These are phyloP conservation scores for Aspergillus piperis DNA, from an alignment of 2,329 filamentous ascomycete species.

Conservation along the genomic window DNA sequence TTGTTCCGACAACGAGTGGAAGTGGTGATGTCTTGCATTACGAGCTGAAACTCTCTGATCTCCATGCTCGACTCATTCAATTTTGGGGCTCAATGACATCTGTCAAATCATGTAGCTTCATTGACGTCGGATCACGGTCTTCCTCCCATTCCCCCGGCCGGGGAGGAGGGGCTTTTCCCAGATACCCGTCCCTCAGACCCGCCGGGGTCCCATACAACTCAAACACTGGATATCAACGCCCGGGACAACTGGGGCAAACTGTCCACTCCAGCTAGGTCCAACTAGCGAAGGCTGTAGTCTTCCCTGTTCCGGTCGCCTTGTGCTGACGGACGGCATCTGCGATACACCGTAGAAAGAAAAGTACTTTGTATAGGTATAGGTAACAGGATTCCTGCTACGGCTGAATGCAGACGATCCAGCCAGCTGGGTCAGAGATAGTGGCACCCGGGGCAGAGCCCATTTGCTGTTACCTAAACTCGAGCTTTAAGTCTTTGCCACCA, in stretches of 20 bases:
- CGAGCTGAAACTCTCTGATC: not conserved
- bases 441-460: not conserved
- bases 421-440: not conserved
- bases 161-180: not conserved
- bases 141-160: slow-evolving; percentile 1
- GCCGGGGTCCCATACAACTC: not conserved
- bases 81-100: not conserved
- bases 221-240: not conserved
- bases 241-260: not conserved
- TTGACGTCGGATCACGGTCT: not conserved
- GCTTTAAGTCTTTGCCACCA: slow-evolving; percentile 16
- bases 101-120: not conserved
- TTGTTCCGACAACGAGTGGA: not conserved
- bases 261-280: not conserved
- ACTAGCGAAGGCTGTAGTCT: not conserved
- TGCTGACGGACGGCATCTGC: not conserved
- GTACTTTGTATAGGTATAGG: not conserved
- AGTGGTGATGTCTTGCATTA: slow-evolving; percentile 3
- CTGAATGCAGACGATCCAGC: not conserved
- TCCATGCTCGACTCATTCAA: not conserved
- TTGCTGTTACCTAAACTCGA: not conserved
- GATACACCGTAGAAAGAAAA: not conserved
- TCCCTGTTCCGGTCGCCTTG: not conserved
- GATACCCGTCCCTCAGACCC: slow-evolving; percentile 9
- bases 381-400: not conserved